Percentiles rank a stretch among this genome's conserved stretches.
phyloP scores from a whole-genome alignment of 495 filamentous ascomycete species.

The Pseudomonodictys pantanalensis region DNA sequence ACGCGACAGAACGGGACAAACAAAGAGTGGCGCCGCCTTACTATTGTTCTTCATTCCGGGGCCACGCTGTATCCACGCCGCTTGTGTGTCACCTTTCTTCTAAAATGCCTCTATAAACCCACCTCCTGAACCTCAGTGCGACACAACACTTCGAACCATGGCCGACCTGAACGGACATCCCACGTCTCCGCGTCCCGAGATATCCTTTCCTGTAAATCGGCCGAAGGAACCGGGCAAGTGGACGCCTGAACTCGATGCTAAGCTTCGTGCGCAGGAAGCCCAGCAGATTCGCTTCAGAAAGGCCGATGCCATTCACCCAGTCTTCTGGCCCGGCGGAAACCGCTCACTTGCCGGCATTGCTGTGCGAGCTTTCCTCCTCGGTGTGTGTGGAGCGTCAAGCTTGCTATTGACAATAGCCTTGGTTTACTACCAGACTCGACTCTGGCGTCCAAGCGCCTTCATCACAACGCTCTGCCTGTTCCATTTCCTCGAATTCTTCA shows the following conservation, averaged over 20 bases:
- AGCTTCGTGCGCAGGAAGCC: constrained; percentile 26
- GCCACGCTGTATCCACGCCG: too few species aligned
- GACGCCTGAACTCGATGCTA: constrained; percentile 26
- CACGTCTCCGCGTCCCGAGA: constrained; percentile 19
- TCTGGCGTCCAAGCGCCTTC: constrained; percentile 88
- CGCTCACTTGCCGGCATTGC: constrained; percentile 75
- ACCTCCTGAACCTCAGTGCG: not conserved
- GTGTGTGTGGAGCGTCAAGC: constrained; percentile 48
- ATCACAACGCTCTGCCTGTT: constrained; percentile 70
- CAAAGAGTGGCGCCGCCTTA: too few species aligned
- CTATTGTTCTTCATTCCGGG: too few species aligned
- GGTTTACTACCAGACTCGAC: constrained; percentile 43
- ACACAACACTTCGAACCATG: not conserved
- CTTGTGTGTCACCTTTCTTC: not conserved
- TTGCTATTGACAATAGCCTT: constrained; percentile 44
- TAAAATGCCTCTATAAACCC: constrained; percentile 2
- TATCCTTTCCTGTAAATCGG: constrained; percentile 29
- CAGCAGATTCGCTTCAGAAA: constrained; percentile 9
- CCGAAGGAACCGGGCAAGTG: constrained; percentile 18
- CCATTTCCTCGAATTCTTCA: constrained; percentile 95
- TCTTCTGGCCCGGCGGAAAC: constrained; percentile 31
- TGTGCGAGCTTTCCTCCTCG: constrained; percentile 63
- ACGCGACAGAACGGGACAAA: too few species aligned
- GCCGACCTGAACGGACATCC: constrained; percentile 6
- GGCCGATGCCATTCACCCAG: constrained; percentile 8